Conservation (phyloP, 345 rosid species). For the Citropsis articulata region DNA sequence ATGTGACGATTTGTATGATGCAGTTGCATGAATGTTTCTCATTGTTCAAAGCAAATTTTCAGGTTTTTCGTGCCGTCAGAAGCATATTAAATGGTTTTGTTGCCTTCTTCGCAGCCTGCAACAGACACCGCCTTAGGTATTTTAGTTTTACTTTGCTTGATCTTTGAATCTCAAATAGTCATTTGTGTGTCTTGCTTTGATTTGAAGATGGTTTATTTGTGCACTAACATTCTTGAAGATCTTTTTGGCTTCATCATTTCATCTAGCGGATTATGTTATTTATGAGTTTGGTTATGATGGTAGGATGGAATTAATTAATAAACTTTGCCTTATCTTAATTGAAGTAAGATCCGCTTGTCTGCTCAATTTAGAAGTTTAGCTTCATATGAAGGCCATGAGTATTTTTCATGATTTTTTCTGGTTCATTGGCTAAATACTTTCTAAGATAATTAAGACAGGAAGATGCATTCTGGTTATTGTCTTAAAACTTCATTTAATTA, state of each 20-base stretch:
- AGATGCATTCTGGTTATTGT: background rate
- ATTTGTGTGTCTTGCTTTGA: background rate
- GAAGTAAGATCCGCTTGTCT: background rate
- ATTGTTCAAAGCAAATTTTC: constrained; percentile 27
- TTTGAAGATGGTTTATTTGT: background rate
- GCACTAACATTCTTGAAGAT: background rate
- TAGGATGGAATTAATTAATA: background rate
- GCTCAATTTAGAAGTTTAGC: background rate
- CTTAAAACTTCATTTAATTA: background rate
- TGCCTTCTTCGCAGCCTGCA: constrained; percentile 87
- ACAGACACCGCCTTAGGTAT: constrained; percentile 98
- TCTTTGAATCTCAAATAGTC: background rate
- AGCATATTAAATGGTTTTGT: constrained; percentile 86
- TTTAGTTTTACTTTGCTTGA: background rate
- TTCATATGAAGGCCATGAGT: background rate
- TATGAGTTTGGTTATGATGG: background rate
- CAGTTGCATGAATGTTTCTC: constrained; percentile 13
- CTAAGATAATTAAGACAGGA: background rate
- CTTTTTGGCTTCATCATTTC: background rate
- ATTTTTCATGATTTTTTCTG: background rate
- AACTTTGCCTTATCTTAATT: background rate
- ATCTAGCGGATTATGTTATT: background rate
- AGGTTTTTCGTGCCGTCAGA: constrained; percentile 90
- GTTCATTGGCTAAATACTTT: background rate
- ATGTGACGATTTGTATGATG: background rate